phyloP scores from a whole-genome alignment of 495 filamentous ascomycete genomes.

The Hypoxylon cercidicola region DNA sequence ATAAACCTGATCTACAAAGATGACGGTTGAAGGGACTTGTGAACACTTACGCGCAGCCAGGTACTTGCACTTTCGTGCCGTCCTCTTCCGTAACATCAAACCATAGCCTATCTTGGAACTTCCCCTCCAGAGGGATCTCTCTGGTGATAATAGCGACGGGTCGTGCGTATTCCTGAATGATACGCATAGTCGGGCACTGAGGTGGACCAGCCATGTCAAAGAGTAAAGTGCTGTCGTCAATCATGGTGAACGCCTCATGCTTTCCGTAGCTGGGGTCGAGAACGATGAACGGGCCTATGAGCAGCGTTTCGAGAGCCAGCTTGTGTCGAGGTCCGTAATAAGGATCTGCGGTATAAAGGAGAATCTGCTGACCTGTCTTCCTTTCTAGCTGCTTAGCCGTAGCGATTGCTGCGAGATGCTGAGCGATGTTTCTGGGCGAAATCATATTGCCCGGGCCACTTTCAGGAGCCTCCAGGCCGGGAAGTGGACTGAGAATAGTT shows the following conservation, averaged over 20 bases:
- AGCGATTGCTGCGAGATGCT: constrained; percentile 25
- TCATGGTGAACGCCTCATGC: constrained; percentile 27
- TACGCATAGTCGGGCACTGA: constrained; percentile 21
- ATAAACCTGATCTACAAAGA: background rate
- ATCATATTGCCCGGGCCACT: background rate
- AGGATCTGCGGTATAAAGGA: constrained; percentile 25
- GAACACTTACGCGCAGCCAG: constrained; percentile 27
- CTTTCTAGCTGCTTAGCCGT: constrained; percentile 10
- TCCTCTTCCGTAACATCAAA: constrained; percentile 32
- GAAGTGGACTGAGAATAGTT: background rate
- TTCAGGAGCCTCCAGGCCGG: background rate
- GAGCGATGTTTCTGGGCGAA: constrained; percentile 20
- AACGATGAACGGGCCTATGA: constrained; percentile 12
- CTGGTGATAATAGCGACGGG: constrained; percentile 28
- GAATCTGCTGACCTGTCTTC: constrained; percentile 9
- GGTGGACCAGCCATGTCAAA: constrained; percentile 11
- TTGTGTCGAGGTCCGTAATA: constrained; percentile 22
- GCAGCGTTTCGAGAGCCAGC: constrained; percentile 11
- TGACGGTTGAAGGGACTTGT: background rate
- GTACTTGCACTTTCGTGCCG: constrained; percentile 23
- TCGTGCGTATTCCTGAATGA: constrained; percentile 30
- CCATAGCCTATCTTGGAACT: constrained; percentile 28
- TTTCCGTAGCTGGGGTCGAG: constrained; percentile 23
- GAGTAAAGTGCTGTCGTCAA: constrained; percentile 29
- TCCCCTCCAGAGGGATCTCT: constrained; percentile 4